Base-by-base conservation (phyloP, 192 early-diverging fungal species). In the Gryganskiella cystojenkinii region DNA sequence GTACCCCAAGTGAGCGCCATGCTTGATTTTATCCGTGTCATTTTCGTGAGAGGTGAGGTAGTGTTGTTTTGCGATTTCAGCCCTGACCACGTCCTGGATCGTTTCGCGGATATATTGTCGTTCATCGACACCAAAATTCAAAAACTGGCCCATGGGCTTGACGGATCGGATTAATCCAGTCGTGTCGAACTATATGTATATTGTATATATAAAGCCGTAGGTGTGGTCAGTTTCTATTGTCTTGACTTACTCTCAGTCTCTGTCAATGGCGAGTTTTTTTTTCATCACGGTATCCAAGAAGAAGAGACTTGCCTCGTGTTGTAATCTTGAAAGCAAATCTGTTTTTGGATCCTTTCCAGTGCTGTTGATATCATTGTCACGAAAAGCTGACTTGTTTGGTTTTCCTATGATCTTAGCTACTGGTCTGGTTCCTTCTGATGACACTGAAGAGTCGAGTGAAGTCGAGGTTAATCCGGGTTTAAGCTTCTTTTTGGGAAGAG, bases 71-170 rank as follows among this genome's bases (percentile, higher is more conserved):
- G 58, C 28, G 0, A 67, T 53, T 42, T 88, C 80, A 0, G 81
- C 68, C 6, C 64, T 33, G 47, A 84, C 69, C 13, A 92, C 86
- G 8, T 86, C 70, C 35, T 71, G 67, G 30, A 94, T 75, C 17
- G 88, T 83, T 15, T 82, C 82, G 19, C 70, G 72, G 11, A 81
- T 82, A 30, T 88, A 83, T n/a, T 61, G 67, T 0, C 64, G 46
- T 45, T 84, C 87, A 43, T 88, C 80, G 20, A 92, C 84, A 33
- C 73, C 59, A 80, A 94, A 92, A 74, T 92, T 90, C 52, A 94
- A 51, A 76, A 90, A 91, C 4, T 88, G 85, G 3, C 92, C 90
- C 7, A 71, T 66, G 40, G 88, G 80, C 19, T 74, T 78, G 1
- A 80, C 86, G 11, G 70, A 73, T 4, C 84, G 80, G 35, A 94